phyloP scores from a whole-genome alignment of 768 basidiomycete genomes.

The Termitomyces bulborhizus region DNA sequence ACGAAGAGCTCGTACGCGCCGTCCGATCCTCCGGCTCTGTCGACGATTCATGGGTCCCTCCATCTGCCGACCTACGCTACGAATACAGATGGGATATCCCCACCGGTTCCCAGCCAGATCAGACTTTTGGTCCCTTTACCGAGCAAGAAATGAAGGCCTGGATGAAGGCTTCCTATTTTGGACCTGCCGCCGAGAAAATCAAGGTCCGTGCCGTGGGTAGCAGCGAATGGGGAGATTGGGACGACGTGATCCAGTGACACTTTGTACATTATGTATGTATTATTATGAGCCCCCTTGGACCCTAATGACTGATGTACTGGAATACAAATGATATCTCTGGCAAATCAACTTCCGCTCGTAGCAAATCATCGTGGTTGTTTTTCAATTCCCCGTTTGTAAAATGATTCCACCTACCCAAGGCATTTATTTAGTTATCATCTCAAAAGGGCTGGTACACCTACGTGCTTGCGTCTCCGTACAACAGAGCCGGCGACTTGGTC shows the following conservation, averaged over 20 bases:
- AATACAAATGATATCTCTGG: no score
- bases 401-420: constrained; percentile 83
- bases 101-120: constrained; percentile 36
- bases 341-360: constrained; percentile 54
- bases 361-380: constrained; percentile 91
- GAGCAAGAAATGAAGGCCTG: constrained; percentile 78
- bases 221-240: constrained; percentile 70
- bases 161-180: constrained; percentile 81
- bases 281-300: neutral
- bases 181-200: constrained; percentile 69
- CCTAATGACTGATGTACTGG: constrained; percentile 52
- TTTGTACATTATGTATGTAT: neutral
- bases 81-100: constrained; percentile 77
- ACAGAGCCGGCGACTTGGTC: constrained; percentile 74
- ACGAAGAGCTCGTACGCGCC: constrained; percentile 76
- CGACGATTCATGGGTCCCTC: constrained; percentile 63
- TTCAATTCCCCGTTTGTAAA: constrained; percentile 84
- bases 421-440: neutral
- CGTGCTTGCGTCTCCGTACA: constrained; percentile 98
- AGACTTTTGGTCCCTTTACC: constrained; percentile 73
- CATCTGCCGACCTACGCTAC: constrained; percentile 69
- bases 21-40: constrained; percentile 71
- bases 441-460: constrained; percentile 36
- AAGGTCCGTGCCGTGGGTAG: constrained; percentile 57
- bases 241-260: constrained; percentile 48